Conservation (phyloP, 768 basidiomycete species). For the Gelatoporia subvermispora region DNA sequence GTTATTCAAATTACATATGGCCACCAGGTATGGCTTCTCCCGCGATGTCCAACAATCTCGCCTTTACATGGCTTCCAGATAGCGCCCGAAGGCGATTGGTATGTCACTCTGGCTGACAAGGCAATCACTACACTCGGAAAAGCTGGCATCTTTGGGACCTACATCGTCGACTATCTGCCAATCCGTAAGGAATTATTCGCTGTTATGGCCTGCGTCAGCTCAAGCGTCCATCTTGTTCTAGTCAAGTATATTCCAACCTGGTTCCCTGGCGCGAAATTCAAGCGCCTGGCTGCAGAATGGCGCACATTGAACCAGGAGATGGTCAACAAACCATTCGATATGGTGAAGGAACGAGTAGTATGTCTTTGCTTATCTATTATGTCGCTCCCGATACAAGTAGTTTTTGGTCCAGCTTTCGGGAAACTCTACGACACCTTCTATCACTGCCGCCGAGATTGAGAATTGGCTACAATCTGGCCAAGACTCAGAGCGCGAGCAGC, state of each 20-base stretch:
- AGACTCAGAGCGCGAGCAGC: conserved; percentile 7
- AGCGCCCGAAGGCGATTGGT: conserved; percentile 5
- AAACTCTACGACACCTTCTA: not conserved
- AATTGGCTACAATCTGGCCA: conserved; percentile 5
- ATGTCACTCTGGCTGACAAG: conserved; percentile 4
- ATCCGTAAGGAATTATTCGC: conserved; percentile 20
- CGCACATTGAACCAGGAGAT: conserved; percentile 2
- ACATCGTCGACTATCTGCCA: conserved; percentile 39
- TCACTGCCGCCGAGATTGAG: conserved; percentile 2
- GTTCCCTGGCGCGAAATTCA: conserved; percentile 22
- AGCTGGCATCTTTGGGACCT: conserved; percentile 38
- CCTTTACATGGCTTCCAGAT: not conserved
- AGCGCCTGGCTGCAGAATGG: conserved; percentile 13
- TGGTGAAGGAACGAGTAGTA: conserved; percentile 7
- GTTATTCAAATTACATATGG: conserved; percentile 4
- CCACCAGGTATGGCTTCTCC: conserved; percentile 1
- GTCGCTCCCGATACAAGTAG: too few relatives aligned
- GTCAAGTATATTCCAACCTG: conserved; percentile 16
- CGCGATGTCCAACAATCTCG: too few relatives aligned
- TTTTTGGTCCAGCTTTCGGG: too few relatives aligned
- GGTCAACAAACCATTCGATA: conserved; percentile 10
- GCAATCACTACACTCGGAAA: not conserved
- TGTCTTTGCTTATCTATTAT: not conserved
- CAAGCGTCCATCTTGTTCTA: not conserved
- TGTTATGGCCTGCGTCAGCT: not conserved